Evolutionary conservation across 2,329 filamentous ascomycete species (phyloP).

Genomic region (Colletotrichum acutatum): DNA sequence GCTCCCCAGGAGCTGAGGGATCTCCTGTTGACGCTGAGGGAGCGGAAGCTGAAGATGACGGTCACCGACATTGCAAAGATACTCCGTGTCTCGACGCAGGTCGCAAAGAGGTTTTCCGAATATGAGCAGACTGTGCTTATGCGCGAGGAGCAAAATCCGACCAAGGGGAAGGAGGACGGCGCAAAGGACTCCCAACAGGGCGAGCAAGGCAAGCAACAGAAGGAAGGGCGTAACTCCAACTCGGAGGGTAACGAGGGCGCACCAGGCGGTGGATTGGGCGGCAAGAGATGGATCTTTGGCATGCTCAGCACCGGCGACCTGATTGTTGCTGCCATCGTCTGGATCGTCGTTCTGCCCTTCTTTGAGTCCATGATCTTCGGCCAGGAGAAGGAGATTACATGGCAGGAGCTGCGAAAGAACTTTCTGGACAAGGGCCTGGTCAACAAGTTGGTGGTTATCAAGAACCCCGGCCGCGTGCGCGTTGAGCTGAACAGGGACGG

Average conservation of each 20-base stretch:
- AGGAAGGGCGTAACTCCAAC: constrained; percentile 13
- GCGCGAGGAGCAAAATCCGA: constrained; percentile 32
- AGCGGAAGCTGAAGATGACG: constrained; percentile 52
- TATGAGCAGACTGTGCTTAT: constrained; percentile 32
- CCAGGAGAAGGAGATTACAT: constrained; percentile 82
- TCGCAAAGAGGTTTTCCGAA: constrained; percentile 57
- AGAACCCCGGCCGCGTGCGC: constrained; percentile 73
- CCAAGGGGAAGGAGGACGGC: constrained; percentile 30
- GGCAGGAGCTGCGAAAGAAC: constrained; percentile 94
- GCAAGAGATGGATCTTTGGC: constrained; percentile 36
- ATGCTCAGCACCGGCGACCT: constrained; percentile 48
- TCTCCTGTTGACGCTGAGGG: constrained; percentile 66
- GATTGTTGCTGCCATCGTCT: constrained; percentile 58
- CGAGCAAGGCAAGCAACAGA: constrained; percentile 48
- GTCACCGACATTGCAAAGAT: constrained; percentile 67
- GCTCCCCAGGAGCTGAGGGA: constrained; percentile 76
- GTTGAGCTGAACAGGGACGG: constrained; percentile 84
- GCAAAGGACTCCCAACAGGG: constrained; percentile 35
- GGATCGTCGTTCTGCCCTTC: constrained; percentile 56
- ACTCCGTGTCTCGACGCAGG: constrained; percentile 64
- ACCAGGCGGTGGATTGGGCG: constrained; percentile 33
- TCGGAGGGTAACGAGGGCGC: constrained; percentile 29
- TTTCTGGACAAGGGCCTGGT: constrained; percentile 97
- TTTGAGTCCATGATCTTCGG: constrained; percentile 54
- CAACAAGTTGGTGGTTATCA: constrained; percentile 87